phyloP scores from a whole-genome alignment of 768 basidiomycete species.

The Collybia sordida region DNA sequence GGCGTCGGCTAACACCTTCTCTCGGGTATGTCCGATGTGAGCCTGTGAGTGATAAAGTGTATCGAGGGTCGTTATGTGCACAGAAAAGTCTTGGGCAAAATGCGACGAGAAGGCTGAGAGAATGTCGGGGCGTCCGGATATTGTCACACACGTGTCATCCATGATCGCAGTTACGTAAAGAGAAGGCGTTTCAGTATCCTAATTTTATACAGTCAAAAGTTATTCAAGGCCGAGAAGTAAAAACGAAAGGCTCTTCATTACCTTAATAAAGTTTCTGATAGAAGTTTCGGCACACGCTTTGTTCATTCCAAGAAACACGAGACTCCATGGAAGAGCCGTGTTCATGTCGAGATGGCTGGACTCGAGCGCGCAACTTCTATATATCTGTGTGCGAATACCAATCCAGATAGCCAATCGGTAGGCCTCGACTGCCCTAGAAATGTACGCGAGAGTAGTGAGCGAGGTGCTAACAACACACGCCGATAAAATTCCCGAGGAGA shows the following conservation, averaged over 20 bases:
- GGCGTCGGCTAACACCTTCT: constrained; percentile 45
- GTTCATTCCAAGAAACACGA: constrained; percentile 24
- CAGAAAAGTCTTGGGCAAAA: constrained; percentile 31
- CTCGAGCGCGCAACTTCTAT: constrained; percentile 20
- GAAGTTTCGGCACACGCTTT: constrained; percentile 26
- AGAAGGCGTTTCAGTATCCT: constrained; percentile 14
- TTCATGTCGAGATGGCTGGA: constrained; percentile 24
- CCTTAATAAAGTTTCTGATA: constrained; percentile 16
- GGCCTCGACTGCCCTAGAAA: constrained; percentile 42
- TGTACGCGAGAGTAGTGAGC: constrained; percentile 33
- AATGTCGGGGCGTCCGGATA: constrained; percentile 57
- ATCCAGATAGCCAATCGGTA: constrained; percentile 56
- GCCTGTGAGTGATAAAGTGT: constrained; percentile 52
- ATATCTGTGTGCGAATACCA: constrained; percentile 40
- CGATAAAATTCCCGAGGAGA: constrained; percentile 58
- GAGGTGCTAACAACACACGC: constrained; percentile 54
- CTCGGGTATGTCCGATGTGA: constrained; percentile 29
- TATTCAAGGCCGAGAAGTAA: constrained; percentile 6
- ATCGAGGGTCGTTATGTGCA: constrained; percentile 45
- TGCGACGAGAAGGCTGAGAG: constrained; percentile 41
- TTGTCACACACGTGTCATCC: constrained; percentile 45
- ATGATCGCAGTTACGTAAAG: constrained; percentile 54
- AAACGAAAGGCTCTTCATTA: constrained; percentile 5
- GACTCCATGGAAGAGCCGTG: constrained; percentile 20
- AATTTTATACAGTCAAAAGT: constrained; percentile 6